Conservation (phyloP, 2,329 filamentous ascomycete genomes). For the Ophioceras dolichostomum region DNA sequence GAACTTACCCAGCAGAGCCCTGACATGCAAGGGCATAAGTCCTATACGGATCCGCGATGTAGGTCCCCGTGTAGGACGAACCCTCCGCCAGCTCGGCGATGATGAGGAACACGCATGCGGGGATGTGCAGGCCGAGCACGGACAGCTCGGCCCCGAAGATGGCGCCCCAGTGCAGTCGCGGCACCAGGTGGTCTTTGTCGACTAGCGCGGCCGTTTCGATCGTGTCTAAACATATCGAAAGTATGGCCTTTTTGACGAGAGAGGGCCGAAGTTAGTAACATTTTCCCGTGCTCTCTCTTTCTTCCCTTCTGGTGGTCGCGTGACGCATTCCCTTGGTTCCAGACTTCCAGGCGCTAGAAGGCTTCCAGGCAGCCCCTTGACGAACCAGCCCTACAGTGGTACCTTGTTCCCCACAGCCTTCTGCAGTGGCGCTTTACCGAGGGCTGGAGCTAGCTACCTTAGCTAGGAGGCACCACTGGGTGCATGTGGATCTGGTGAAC, state of each 20-base stretch:
- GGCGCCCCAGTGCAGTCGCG: constrained; percentile 1
- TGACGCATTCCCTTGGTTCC: no score
- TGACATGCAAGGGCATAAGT: constrained; percentile 1
- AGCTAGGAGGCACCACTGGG: no score
- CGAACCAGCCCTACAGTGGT: no score
- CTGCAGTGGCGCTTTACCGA: no score
- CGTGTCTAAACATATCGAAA: constrained; percentile 1
- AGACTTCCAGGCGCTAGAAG: no score
- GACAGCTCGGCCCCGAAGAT: neutral
- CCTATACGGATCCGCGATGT: constrained; percentile 1
- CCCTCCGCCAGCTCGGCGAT: constrained; percentile 2
- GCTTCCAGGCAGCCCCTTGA: no score
- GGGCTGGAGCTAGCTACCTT: no score
- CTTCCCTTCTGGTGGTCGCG: no score
- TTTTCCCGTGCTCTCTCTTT: no score
- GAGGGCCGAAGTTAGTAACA: no score
- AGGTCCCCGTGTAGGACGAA: neutral
- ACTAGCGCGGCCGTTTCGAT: neutral
- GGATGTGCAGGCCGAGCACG: constrained; percentile 1
- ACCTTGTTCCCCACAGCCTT: no score
- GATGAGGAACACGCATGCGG: constrained; percentile 1
- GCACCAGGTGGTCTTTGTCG: neutral
- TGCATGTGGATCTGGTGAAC: no score
- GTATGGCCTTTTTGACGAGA: neutral
- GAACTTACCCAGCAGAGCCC: neutral